Base-by-base conservation (phyloP, 192 early-diverging fungal genomes). In the Coemansia sp. region DNA sequence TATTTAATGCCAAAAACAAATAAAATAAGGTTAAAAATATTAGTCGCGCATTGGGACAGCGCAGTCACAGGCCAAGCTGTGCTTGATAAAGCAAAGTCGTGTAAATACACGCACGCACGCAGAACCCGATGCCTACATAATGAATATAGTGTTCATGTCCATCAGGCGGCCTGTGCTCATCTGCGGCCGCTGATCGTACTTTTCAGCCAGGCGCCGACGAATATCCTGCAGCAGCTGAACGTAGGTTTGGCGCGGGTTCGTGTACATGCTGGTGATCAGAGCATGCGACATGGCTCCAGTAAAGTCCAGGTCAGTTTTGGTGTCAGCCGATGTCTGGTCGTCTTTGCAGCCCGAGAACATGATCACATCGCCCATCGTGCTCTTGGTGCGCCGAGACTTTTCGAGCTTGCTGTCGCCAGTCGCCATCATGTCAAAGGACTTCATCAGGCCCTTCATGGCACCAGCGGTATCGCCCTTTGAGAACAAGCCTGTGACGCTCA, bases 331-430 rank as follows among this genome's bases (percentile, higher is more conserved):
- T n/a, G 92, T 93, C 69, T 93, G 90, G 56, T 83, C 82, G 62
- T 93, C 92, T 58, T 89, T 90, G 67, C 91, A 93, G 25, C 91
- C 91, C 58, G 87, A 88, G 60, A 93, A 88, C 91, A 89, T 89
- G 58, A 93, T 76, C 14, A 89, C 88, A 63, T 93, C 91, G 14
- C 88, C 90, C 72, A 81, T 57, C 38, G 75, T 73, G 62, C 75
- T 71, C 69, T 81, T 81, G 60, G 60, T 80, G 21, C 56, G 57
- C 11, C 69, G 71, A 23, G 72, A 49, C 39, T 63, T 64, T 49
- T 77, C 58, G 15, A 78, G 77, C 72, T 78, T 81, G 38, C 66
- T 60, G 70, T 76, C 71, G 29, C 77, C 82, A 12, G 70, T 77
- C 17, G 77, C 21, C 17, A 66, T 56, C 43, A 79, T 75, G 39